phyloP scores from a whole-genome alignment of 306 rosid species.

The Elaeagnus macrophylla region DNA sequence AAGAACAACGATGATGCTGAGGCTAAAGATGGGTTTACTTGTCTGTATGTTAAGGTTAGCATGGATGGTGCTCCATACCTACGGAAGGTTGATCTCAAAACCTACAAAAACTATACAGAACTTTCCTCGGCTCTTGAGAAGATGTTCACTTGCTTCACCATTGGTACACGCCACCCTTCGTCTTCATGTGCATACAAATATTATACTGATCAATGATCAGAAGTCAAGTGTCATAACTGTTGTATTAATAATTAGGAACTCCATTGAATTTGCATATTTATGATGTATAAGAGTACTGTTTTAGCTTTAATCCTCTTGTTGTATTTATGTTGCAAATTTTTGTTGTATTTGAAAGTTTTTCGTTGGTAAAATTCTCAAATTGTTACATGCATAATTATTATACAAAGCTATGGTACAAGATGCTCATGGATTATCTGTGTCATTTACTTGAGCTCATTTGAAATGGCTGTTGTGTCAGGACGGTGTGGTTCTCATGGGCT shows the following conservation, averaged over 20 bases:
- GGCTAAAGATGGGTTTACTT: constrained; percentile 48
- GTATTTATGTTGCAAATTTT: neutral
- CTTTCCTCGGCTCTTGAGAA: constrained; percentile 85
- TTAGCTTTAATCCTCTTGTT: neutral
- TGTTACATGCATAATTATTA: neutral
- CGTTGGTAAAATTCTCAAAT: neutral
- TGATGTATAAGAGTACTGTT: too few species aligned
- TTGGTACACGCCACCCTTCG: constrained; percentile 39
- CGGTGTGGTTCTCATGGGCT: constrained; percentile 64
- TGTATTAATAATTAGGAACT: too few species aligned
- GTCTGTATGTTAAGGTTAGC: constrained; percentile 85
- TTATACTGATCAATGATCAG: neutral
- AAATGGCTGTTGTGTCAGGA: constrained; percentile 41
- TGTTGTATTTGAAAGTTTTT: neutral
- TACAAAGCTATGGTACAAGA: neutral
- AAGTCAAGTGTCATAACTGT: neutral
- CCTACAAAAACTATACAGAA: constrained; percentile 55
- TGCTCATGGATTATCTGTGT: too few species aligned
- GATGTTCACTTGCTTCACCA: constrained; percentile 91
- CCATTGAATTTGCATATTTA: too few species aligned
- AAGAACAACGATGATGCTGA: constrained; percentile 58
- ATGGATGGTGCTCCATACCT: constrained; percentile 99
- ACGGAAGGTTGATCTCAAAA: constrained; percentile 79
- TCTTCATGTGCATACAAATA: neutral
- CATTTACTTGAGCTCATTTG: neutral